These are phyloP conservation scores for Penicillium desertorum DNA, from an alignment of 495 filamentous ascomycete species.

Conservation along the genomic window DNA sequence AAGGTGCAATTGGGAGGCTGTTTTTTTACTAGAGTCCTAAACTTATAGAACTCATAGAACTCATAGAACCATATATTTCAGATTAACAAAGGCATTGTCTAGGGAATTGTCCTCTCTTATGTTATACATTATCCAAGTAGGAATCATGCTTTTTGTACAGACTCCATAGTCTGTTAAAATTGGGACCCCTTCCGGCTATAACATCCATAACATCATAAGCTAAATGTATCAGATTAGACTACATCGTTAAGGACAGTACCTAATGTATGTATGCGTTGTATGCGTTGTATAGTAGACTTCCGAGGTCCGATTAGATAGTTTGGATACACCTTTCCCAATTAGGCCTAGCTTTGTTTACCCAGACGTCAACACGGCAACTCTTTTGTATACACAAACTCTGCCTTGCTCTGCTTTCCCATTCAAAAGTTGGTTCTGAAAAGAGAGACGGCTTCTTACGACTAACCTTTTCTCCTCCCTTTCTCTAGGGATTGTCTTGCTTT, in stretches of 20 bases:
- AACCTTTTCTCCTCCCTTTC: neutral
- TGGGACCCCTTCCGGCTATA: neutral
- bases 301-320: neutral
- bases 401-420: neutral
- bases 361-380: constrained; percentile 34
- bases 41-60: no score
- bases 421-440: neutral
- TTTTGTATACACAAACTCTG: constrained; percentile 23
- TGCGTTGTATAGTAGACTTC: neutral
- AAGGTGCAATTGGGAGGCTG: neutral
- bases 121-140: no score
- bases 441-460: constrained; percentile 1
- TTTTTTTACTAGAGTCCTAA: neutral
- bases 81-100: neutral
- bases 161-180: no score
- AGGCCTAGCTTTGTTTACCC: constrained; percentile 46
- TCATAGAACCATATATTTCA: neutral
- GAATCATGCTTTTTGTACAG: no score
- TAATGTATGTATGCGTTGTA: neutral
- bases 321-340: constrained; percentile 24
- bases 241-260: neutral
- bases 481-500: neutral
- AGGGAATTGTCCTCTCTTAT: no score
- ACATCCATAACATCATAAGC: neutral
- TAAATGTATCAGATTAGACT: neutral